Conservation (phyloP, 345 rosid species). For the Citropsis articulata region DNA sequence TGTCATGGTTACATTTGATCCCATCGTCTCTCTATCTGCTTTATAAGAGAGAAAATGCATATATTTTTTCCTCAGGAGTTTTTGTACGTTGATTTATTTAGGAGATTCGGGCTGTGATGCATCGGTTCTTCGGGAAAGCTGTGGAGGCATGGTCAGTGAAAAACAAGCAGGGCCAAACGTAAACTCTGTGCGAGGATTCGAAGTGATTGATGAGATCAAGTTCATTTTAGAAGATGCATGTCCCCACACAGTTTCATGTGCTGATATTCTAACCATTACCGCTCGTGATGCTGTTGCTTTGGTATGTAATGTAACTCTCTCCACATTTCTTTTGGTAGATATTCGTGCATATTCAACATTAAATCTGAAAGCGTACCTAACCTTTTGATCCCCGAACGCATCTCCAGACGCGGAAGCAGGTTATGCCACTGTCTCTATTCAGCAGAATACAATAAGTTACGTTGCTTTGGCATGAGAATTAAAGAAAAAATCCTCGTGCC, state of each 20-base stretch:
- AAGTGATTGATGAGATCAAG: slow-evolving; percentile 72
- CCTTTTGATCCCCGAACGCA: no score
- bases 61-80: no score
- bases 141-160: slow-evolving; percentile 61
- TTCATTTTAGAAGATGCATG: slow-evolving; percentile 68
- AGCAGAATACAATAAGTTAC: no score
- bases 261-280: slow-evolving; percentile 68
- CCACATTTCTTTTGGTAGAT: not conserved
- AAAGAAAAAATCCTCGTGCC: no score
- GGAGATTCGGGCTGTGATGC: slow-evolving; percentile 69
- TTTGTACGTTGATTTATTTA: not conserved
- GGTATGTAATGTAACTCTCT: slow-evolving; percentile 15
- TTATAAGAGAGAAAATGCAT: no score
- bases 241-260: slow-evolving; percentile 71
- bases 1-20: slow-evolving; percentile 42
- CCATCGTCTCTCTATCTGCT: no score
- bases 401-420: no score
- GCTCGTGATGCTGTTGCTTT: slow-evolving; percentile 71
- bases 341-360: no score
- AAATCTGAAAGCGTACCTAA: no score
- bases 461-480: no score
- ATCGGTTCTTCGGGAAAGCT: slow-evolving; percentile 58
- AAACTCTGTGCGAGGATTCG: slow-evolving; percentile 62
- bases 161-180: slow-evolving; percentile 67
- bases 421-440: no score